phyloP scores from a whole-genome alignment of 2,329 filamentous ascomycete species.

The Sphaerulina vaccinii region DNA sequence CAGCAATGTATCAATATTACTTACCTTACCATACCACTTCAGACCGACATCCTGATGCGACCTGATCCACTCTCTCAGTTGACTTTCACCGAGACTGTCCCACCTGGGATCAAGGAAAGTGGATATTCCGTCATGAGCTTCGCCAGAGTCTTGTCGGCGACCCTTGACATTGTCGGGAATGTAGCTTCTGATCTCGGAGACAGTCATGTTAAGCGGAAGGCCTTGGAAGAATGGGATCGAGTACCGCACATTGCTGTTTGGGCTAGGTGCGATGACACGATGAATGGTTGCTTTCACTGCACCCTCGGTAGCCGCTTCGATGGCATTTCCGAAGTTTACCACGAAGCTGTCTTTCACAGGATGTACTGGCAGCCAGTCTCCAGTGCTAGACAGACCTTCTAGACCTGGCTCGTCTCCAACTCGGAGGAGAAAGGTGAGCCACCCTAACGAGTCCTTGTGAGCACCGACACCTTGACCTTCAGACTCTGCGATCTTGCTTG shows the following conservation, averaged over 20 bases:
- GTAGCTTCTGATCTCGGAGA: constrained; percentile 43
- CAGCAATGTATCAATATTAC: background rate
- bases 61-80: constrained; percentile 39
- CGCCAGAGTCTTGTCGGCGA: constrained; percentile 19
- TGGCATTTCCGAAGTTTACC: constrained; percentile 59
- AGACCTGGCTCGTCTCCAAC: constrained; percentile 55
- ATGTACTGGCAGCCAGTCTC: constrained; percentile 53
- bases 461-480: constrained; percentile 57
- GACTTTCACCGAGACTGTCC: constrained; percentile 41
- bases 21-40: constrained; percentile 39
- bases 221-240: constrained; percentile 43
- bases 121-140: constrained; percentile 20
- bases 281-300: constrained; percentile 55
- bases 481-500: constrained; percentile 20
- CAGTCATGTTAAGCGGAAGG: constrained; percentile 37
- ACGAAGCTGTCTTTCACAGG: constrained; percentile 53
- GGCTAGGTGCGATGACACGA: constrained; percentile 32
- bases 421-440: constrained; percentile 65
- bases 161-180: constrained; percentile 32
- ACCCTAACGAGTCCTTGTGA: constrained; percentile 63
- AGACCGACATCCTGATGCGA: constrained; percentile 38
- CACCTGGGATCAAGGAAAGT: constrained; percentile 35
- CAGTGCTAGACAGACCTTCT: constrained; percentile 51
- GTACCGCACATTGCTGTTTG: constrained; percentile 29
- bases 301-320: constrained; percentile 57